These are phyloP conservation scores for Cyclotella baltica DNA, from an alignment of 108 stramenopile species.

Conservation along the genomic window DNA sequence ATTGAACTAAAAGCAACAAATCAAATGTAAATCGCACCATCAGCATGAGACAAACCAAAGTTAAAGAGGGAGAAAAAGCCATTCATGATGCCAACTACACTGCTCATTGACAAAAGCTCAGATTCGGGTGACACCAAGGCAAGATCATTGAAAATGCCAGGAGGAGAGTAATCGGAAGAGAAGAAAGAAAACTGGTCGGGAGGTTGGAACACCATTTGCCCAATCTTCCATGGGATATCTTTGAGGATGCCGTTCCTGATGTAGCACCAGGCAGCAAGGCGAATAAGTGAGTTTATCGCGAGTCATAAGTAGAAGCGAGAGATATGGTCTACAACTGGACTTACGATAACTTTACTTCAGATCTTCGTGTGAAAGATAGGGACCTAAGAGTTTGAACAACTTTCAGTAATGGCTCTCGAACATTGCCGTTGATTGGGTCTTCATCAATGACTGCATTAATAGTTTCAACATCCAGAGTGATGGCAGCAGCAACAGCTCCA, in stretches of 20 bases:
- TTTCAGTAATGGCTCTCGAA: slow-evolving; percentile 62
- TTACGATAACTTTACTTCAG: slow-evolving; percentile 29
- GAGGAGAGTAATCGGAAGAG: slow-evolving; percentile 38
- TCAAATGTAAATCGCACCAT: too few species aligned
- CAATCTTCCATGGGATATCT: slow-evolving; percentile 44
- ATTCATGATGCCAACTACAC: slow-evolving; percentile 46
- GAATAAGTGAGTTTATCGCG: too few species aligned
- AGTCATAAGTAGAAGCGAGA: too few species aligned
- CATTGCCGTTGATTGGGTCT: slow-evolving; percentile 57
- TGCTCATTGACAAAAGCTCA: slow-evolving; percentile 37
- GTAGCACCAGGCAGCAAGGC: not conserved
- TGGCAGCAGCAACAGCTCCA: slow-evolving; percentile 58
- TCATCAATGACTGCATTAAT: slow-evolving; percentile 50
- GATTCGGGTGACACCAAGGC: slow-evolving; percentile 53
- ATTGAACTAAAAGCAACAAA: too few species aligned
- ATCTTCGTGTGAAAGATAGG: slow-evolving; percentile 43
- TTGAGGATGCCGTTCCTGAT: slow-evolving; percentile 24
- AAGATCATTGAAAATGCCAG: slow-evolving; percentile 38
- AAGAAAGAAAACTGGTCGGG: slow-evolving; percentile 60
- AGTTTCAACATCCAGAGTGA: slow-evolving; percentile 59
- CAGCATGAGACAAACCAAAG: slow-evolving; percentile 37
- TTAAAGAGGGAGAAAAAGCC: slow-evolving; percentile 48
- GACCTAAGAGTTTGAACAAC: slow-evolving; percentile 59
- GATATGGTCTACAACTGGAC: not conserved
- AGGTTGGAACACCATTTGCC: slow-evolving; percentile 53